Evolutionary conservation across 176 grass and related monocot genomes (phyloP).

Genomic region (Zea mays): DNA sequence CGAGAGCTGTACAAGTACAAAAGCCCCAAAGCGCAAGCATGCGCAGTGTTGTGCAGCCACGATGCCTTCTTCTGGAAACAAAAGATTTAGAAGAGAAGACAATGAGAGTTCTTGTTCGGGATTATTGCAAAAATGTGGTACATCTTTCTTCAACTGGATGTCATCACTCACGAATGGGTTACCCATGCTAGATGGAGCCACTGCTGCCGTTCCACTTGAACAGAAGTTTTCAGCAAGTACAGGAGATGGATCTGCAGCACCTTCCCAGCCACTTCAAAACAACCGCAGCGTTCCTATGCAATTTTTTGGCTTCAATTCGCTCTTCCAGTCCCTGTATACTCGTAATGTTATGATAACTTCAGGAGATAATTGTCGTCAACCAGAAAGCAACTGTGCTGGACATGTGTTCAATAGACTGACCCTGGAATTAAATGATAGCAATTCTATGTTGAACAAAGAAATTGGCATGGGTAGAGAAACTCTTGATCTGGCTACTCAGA

Average conservation of each 20-base stretch:
- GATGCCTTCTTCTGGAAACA: constrained; percentile 46
- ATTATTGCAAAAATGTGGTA: constrained; percentile 51
- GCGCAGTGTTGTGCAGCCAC: constrained; percentile 27
- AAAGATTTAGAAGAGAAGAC: constrained; percentile 56
- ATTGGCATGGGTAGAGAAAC: constrained; percentile 33
- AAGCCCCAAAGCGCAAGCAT: constrained; percentile 59
- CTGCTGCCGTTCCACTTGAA: constrained; percentile 51
- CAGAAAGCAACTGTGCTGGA: constrained; percentile 44
- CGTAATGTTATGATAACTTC: constrained; percentile 50
- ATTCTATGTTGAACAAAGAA: constrained; percentile 20
- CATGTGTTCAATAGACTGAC: constrained; percentile 11
- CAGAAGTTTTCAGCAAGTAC: constrained; percentile 44
- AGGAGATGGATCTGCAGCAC: constrained; percentile 43
- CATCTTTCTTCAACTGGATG: constrained; percentile 93
- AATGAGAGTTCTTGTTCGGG: constrained; percentile 52
- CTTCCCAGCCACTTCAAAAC: constrained; percentile 36
- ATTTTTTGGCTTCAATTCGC: constrained; percentile 60
- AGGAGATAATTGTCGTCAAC: constrained; percentile 43
- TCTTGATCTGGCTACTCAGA: constrained; percentile 24
- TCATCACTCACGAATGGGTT: constrained; percentile 69
- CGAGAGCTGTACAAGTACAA: constrained; percentile 63
- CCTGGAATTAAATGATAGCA: constrained; percentile 26
- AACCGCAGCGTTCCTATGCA: constrained; percentile 32
- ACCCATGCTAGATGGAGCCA: constrained; percentile 30
- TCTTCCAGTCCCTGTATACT: constrained; percentile 73